Conservation (phyloP, 192 early-diverging fungal species). For the Pecoramyces ruminantium region DNA sequence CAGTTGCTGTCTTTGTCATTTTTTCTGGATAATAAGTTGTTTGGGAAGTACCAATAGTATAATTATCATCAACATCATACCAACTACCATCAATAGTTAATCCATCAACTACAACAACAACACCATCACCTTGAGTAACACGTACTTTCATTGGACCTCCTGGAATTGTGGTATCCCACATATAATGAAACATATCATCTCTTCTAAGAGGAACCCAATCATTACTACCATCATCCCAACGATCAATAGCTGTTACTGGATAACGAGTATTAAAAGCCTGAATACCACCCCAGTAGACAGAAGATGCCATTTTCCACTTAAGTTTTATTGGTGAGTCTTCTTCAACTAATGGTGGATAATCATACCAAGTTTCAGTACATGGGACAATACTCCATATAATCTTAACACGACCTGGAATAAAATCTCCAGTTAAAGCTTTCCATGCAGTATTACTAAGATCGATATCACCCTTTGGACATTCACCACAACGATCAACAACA, state of each 20-base stretch:
- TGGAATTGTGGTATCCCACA: neutral
- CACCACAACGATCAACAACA: neutral
- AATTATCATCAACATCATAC: neutral
- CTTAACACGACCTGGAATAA: neutral
- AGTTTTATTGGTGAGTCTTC: neutral
- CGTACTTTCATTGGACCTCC: neutral
- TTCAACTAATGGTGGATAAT: neutral
- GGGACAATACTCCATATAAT: neutral
- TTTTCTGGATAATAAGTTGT: neutral
- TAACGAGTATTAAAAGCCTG: neutral
- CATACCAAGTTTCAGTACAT: neutral
- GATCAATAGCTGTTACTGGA: neutral
- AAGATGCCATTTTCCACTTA: neutral
- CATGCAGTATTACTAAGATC: neutral
- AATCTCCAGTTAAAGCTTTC: neutral
- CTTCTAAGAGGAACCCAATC: neutral
- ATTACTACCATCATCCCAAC: neutral
- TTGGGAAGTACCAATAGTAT: neutral
- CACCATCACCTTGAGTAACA: neutral
- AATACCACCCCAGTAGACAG: neutral
- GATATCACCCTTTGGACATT: neutral
- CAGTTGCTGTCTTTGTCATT: neutral
- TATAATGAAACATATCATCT: neutral
- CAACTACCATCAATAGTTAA: neutral
- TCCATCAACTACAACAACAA: neutral